Evolutionary conservation across 1,284 basidiomycete genomes (phyloP).

Genomic region (Phaffia rhodozyma): DNA sequence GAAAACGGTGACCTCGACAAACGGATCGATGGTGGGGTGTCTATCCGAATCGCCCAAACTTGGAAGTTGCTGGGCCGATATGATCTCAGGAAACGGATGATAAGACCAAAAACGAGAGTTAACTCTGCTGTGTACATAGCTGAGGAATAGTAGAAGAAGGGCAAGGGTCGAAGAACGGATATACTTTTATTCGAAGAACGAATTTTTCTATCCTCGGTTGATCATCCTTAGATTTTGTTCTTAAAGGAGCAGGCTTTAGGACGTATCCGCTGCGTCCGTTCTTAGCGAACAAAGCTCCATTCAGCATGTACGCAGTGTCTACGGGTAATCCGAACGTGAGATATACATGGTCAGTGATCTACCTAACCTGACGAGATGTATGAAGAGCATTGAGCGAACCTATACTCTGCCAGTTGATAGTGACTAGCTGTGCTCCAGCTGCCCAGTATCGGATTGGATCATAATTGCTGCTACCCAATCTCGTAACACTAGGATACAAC

Average conservation of each 20-base stretch:
- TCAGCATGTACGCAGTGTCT: conserved; percentile 82
- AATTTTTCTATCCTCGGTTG: conserved; percentile 48
- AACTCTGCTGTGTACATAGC: background rate
- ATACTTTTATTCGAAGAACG: conserved; percentile 51
- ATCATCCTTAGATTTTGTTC: conserved; percentile 51
- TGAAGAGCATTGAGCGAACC: conserved; percentile 43
- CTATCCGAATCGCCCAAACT: conserved; percentile 48
- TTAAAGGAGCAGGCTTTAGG: conserved; percentile 71
- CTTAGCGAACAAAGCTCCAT: conserved; percentile 85
- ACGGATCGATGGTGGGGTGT: conserved; percentile 51
- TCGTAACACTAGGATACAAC: conserved; percentile 75
- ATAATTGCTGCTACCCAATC: conserved; percentile 78
- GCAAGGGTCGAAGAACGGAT: conserved; percentile 15
- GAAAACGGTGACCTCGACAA: conserved; percentile 53
- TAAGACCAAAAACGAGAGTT: background rate
- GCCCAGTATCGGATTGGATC: conserved; percentile 83
- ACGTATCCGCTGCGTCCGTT: conserved; percentile 80
- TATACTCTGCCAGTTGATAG: conserved; percentile 95
- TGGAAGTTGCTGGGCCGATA: conserved; percentile 90
- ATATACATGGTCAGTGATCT: background rate
- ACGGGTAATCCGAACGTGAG: conserved; percentile 6
- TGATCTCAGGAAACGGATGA: conserved; percentile 42
- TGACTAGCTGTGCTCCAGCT: conserved; percentile 83
- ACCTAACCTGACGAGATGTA: background rate
- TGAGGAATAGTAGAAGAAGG: background rate